phyloP scores from a whole-genome alignment of 1,284 basidiomycete genomes.

The Paramarasmius palmivorus region DNA sequence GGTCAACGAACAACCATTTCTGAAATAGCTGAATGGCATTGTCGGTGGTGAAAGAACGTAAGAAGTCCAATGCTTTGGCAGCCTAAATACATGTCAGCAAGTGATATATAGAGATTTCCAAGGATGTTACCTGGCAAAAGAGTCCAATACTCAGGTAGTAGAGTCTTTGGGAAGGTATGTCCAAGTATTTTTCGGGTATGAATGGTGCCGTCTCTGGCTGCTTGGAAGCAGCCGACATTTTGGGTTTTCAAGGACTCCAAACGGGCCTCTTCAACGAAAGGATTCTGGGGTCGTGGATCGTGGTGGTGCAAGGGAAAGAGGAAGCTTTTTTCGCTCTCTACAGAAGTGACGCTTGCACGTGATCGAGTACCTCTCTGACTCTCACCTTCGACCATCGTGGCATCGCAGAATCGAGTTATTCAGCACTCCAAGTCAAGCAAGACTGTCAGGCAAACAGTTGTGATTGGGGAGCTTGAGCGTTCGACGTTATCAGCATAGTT shows the following conservation, averaged over 20 bases:
- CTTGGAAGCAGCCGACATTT: conserved; percentile 12
- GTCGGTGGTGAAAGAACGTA: conserved; percentile 48
- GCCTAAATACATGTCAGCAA: conserved; percentile 36
- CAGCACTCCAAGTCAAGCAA: too few relatives aligned
- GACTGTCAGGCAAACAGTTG: too few relatives aligned
- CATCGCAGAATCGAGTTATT: too few relatives aligned
- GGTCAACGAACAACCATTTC: conserved; percentile 77
- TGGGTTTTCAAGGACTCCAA: background rate
- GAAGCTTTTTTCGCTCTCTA: background rate
- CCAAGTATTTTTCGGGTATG: conserved; percentile 54
- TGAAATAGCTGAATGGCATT: conserved; percentile 41
- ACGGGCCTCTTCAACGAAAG: background rate
- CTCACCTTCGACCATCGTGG: too few relatives aligned
- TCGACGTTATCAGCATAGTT: too few relatives aligned
- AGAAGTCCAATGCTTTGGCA: conserved; percentile 66
- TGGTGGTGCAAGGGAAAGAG: background rate
- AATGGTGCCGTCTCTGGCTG: conserved; percentile 10
- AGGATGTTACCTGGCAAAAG: conserved; percentile 48
- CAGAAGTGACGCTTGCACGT: background rate
- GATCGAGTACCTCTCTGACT: too few relatives aligned
- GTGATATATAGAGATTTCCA: background rate
- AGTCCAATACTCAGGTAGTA: conserved; percentile 57
- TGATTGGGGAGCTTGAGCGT: too few relatives aligned
- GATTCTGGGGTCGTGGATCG: background rate
- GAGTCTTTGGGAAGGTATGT: conserved; percentile 58